phyloP scores from a whole-genome alignment of 176 grass and related monocot species.

The Microstegium vimineum region DNA sequence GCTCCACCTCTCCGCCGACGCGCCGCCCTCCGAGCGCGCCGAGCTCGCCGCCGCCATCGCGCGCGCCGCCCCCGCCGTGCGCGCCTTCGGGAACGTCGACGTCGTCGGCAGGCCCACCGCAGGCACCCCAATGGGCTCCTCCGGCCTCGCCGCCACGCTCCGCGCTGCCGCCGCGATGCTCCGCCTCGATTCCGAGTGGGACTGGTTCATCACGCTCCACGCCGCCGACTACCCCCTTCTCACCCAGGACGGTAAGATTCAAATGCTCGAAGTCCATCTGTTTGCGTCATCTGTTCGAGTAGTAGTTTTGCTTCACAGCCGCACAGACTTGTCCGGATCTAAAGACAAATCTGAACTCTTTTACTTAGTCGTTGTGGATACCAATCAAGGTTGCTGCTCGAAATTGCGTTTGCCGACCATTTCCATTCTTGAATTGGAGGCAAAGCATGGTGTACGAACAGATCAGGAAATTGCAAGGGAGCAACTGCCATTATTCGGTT shows the following conservation, averaged over 20 bases:
- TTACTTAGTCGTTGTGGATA: background rate
- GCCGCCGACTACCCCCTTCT: slow-evolving; percentile 86
- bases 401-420: background rate
- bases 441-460: background rate
- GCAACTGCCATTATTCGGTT: background rate
- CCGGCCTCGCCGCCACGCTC: slow-evolving; percentile 67
- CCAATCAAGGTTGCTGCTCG: background rate
- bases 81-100: slow-evolving; percentile 82
- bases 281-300: background rate
- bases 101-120: slow-evolving; percentile 77
- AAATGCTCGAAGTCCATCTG: background rate
- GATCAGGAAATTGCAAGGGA: background rate
- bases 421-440: slow-evolving; percentile 17
- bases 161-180: slow-evolving; percentile 71
- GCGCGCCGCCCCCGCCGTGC: slow-evolving; percentile 34
- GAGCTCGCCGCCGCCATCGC: slow-evolving; percentile 48
- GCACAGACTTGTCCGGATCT: slow-evolving; percentile 21
- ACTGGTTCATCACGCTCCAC: slow-evolving; percentile 88
- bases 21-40: slow-evolving; percentile 50
- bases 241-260: slow-evolving; percentile 85
- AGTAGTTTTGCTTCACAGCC: background rate
- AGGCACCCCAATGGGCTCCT: slow-evolving; percentile 75
- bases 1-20: slow-evolving; percentile 85
- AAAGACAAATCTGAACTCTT: background rate
- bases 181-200: slow-evolving; percentile 73